Base-by-base conservation (phyloP, 495 filamentous ascomycete species). In the Penicillium roqueforti region DNA sequence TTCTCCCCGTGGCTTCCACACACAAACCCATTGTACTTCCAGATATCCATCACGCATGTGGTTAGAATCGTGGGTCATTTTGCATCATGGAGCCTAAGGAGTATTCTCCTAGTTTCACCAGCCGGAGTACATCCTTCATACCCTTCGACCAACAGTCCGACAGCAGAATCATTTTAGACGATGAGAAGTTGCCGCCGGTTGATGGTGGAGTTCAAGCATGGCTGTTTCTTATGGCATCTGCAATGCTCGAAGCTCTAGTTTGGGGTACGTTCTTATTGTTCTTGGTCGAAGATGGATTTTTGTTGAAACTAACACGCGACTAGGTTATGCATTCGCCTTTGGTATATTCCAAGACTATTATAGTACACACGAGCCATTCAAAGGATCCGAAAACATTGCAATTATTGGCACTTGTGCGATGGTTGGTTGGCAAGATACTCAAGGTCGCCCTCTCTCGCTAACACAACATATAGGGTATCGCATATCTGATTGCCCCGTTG, bases 191-290 rank as follows among this genome's bases (percentile, higher is more conserved):
- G 9, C 83, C 84, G 9, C 74, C 72, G 3, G 74, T 68, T 1
- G 86, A 88, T 67, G 71, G 78, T 9, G 86, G 84, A 3, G 76
- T 73, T 39, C 71, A 82, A 32, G 84, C 86, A 18, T 88, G 82
- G 81, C 68, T 86, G 1, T 85, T 85, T 55, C 69, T 89, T 1
- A 68, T 74, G 3, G 81, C 80, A 3, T 76, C 76, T 50, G 83
- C 86, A 59, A 67, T 81, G 54, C 71, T 87, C 28, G 84, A 89
- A 55, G 79, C 72, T 8, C 61, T 87, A 8, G 71, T 86, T 10
- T 88, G 83, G 84, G 84, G 84, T 85, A 58, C 51, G 70, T 63
- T 13, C 3, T 19, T 23, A 19, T 23, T 26, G 36, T 6, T 1
- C 7, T 16, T 16, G 6, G 32, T 36, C 32, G n/a, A 36, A 36